Conservation (phyloP, 225 moss, liverwort and hornwort genomes). For the Marchantia polymorpha region DNA sequence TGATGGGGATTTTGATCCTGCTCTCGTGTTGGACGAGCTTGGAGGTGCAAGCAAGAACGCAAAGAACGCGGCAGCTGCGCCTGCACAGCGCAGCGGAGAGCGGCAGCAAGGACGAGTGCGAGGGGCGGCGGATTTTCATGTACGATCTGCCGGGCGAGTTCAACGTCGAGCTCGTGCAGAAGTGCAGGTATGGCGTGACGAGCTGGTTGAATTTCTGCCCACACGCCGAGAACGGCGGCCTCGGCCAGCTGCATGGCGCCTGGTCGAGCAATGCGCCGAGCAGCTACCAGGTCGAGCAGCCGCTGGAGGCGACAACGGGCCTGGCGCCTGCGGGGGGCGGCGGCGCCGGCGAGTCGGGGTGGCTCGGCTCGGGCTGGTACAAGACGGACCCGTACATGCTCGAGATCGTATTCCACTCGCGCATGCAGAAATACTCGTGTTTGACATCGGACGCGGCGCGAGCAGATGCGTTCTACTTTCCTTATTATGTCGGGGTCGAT, state of each 20-base stretch:
- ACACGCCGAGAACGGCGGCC: constrained; percentile 50
- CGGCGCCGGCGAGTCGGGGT: constrained; percentile 7
- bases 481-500: constrained; percentile 44
- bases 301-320: background rate
- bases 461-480: constrained; percentile 40
- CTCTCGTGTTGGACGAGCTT: constrained; percentile 41
- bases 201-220: constrained; percentile 70
- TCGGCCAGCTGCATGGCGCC: constrained; percentile 27
- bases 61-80: constrained; percentile 33
- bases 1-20: constrained; percentile 35
- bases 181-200: constrained; percentile 52
- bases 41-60: constrained; percentile 44
- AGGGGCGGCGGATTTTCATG: constrained; percentile 60
- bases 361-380: constrained; percentile 42
- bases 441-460: constrained; percentile 28
- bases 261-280: background rate
- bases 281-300: background rate
- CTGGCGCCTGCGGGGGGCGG: too few relatives aligned
- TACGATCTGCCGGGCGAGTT: constrained; percentile 63
- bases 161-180: constrained; percentile 48
- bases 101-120: constrained; percentile 37
- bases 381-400: constrained; percentile 46
- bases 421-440: constrained; percentile 42
- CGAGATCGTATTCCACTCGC: constrained; percentile 40
- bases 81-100: constrained; percentile 8